phyloP scores from a whole-genome alignment of 257 asterid genomes.

The Fraxinus americana region DNA sequence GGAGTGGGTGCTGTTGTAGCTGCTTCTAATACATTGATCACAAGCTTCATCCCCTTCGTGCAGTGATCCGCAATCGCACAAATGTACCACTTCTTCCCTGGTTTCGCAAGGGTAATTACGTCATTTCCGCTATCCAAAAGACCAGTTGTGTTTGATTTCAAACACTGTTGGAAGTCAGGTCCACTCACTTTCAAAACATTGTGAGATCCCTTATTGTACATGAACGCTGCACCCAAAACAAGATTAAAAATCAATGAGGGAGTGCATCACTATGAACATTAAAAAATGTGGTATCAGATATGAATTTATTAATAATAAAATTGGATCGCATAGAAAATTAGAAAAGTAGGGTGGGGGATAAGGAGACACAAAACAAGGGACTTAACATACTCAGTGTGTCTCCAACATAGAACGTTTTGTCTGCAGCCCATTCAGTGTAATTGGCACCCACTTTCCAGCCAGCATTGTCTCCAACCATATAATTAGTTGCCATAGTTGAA shows the following conservation, averaged over 20 bases:
- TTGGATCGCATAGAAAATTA: too few relatives aligned
- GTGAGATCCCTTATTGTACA: constrained; percentile 39
- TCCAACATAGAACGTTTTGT: constrained; percentile 35
- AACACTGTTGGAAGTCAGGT: constrained; percentile 31
- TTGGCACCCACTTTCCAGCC: constrained; percentile 35
- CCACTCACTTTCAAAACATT: constrained; percentile 34
- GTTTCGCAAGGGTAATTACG: constrained; percentile 21
- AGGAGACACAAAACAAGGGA: background rate
- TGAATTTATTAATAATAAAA: too few relatives aligned
- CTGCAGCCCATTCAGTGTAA: constrained; percentile 35
- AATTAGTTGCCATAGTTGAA: constrained; percentile 33
- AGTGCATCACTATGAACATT: background rate
- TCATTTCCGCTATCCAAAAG: constrained; percentile 29
- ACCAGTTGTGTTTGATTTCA: background rate
- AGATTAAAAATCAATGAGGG: background rate
- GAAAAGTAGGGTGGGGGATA: too few relatives aligned
- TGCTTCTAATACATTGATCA: constrained; percentile 26
- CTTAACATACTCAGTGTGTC: constrained; percentile 28
- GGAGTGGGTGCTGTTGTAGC: background rate
- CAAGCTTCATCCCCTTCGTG: constrained; percentile 31
- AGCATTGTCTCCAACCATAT: constrained; percentile 40
- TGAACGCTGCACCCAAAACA: constrained; percentile 38
- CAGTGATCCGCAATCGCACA: constrained; percentile 39
- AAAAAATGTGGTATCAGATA: too few relatives aligned
- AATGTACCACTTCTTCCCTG: constrained; percentile 51